Evolutionary conservation across 1,284 basidiomycete genomes (phyloP), one percentile per base, ranked within the genome.

Genomic region (Apiotrichum gracile): DNA sequence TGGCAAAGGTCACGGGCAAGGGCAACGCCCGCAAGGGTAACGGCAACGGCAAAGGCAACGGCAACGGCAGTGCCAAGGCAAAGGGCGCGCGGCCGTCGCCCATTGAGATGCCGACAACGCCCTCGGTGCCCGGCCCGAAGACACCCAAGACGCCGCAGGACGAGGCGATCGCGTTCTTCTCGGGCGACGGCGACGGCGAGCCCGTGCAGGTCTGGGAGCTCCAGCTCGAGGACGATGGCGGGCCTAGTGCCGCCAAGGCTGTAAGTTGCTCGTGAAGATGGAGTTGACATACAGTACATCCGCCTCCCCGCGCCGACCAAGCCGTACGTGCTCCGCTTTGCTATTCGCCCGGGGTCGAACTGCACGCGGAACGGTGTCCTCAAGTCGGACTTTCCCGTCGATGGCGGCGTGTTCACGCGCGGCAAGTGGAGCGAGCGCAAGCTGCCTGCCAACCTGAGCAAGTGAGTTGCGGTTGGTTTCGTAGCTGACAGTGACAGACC

Each of bases 351-450:
- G 0, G 92, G 92, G 12, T 91, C 90, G 0, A 84, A 87, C 1
- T 88, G 89, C 8, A 84, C 89, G 3, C 85, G 83, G 63, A 89
- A 92, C 60, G 93, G 91, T 47, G 81, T 90, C 3, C 87, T 97
- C 72, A 91, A 86, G 78, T 92, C 89, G 55, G 94, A 96, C 74
- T 96, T 96, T 66, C 93, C 92, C 4, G 80, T 96, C 7, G 87
- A 97, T 62, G 92, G 91, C 17, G 88, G 88, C 26, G 77, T 74
- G 16, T 98, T 97, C 68, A 80, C 84, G 52, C 83, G 94, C 24
- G 83, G 86, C 58, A 81, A 76, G 39, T 91, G 89, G 72, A 79
- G 82, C 10, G 81, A 91, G 72, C 81, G 87, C 67, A 85, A 66
- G 55, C 62, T 76, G 37, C 71, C 71, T 1, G 64, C 58, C 0